Evolutionary conservation across 768 basidiomycete genomes (phyloP).

Genomic region (Lyophyllum decastes): DNA sequence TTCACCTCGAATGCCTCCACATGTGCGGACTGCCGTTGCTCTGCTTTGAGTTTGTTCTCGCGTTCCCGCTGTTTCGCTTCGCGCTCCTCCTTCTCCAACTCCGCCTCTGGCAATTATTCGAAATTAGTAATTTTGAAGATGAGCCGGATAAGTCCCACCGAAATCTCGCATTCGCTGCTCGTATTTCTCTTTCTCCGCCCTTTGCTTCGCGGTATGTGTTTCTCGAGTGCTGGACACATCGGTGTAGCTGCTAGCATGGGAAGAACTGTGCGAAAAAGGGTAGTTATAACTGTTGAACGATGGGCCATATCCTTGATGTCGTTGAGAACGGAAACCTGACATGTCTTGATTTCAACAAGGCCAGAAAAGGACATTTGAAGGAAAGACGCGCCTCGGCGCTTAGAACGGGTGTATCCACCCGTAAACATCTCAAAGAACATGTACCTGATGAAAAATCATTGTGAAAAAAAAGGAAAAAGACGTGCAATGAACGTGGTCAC

Average conservation of each 20-base stretch:
- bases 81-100: conserved; percentile 34
- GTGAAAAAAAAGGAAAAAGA: conserved; percentile 1
- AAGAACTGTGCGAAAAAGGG: conserved; percentile 8
- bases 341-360: neutral
- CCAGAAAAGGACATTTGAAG: neutral
- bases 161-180: conserved; percentile 33
- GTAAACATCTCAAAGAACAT: conserved; percentile 35
- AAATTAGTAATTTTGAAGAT: neutral
- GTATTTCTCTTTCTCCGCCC: conserved; percentile 30
- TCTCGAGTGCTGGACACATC: conserved; percentile 17
- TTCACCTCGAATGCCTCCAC: conserved; percentile 30
- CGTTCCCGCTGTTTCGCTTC: conserved; percentile 24
- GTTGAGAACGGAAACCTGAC: conserved; percentile 31
- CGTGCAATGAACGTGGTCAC: conserved; percentile 14
- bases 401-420: conserved; percentile 24
- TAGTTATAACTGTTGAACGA: neutral
- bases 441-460: conserved; percentile 22
- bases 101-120: conserved; percentile 23
- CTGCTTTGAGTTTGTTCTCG: conserved; percentile 24
- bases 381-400: conserved; percentile 27
- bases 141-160: conserved; percentile 20
- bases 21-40: conserved; percentile 24
- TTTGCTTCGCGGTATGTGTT: conserved; percentile 18
- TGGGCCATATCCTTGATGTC: neutral
- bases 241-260: conserved; percentile 20